Evolutionary conservation across 495 filamentous ascomycete genomes (phyloP), one percentile per base, ranked within the genome.

Genomic region (Coniosporium apollinis): DNA sequence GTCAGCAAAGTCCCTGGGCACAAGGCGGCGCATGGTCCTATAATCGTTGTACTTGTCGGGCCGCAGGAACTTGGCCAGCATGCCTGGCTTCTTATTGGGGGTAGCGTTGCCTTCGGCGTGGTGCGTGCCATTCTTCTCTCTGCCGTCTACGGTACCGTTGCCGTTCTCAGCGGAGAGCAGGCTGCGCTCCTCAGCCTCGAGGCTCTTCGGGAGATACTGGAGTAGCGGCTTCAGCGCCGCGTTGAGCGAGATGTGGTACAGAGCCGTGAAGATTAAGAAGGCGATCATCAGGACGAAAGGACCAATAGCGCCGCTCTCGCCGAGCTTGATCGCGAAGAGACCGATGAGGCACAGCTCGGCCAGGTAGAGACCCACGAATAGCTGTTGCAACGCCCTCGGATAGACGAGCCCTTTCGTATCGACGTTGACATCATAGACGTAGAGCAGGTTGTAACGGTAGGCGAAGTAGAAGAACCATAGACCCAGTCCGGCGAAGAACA

Each of bases 391-490:
- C n/a, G 81, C 89, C 22, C 75, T 73, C 3, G 80, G 75, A 52
- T 94, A 97, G 42, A 79, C 71, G 22, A 80, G 71, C 37, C 89
- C 89, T 45, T 91, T 83, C 18, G 89, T 94, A 58, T 97, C 87
- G 51, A 94, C 77, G 34, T 65, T 42, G 19, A 78, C 69, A 48
- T 91, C 81, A 34, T 76, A 82, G 33, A 94, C 83, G 56, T 91
- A 97, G 31, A 97, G 68, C 47, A 96, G 53, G 52, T 97, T 93
- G 67, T 97, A 96, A 4, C 84, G 73, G 70, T 82, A 94, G 36
- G 89, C 86, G 31, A 92, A 63, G 58, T 94, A 94, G 59, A 97
- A 82, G 36, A 94, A 63, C 36, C 68, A 74, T 39, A 96, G 65
- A 38, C 82, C 87, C 33, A 94, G 64, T 14, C 76, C 74, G 22